Evolutionary conservation across 768 basidiomycete species (phyloP).

Genomic region (Holtermannia corniformis): DNA sequence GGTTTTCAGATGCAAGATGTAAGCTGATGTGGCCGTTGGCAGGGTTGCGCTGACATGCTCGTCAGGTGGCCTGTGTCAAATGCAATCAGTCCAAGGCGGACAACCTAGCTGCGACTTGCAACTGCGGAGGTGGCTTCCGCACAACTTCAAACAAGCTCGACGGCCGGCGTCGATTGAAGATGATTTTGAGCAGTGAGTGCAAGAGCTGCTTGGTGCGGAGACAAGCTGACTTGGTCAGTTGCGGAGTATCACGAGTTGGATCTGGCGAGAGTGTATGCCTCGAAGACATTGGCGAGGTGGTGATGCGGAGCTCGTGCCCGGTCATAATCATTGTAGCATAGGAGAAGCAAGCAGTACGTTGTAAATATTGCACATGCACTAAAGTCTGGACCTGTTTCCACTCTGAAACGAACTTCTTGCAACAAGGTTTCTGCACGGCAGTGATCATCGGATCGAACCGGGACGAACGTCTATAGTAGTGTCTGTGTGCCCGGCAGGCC

Average conservation of each 20-base stretch:
- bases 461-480: too few species aligned
- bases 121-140: constrained; percentile 77
- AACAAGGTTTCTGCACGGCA: too few species aligned
- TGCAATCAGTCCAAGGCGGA: constrained; percentile 87
- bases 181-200: constrained; percentile 54
- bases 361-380: too few species aligned
- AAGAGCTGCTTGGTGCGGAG: background rate
- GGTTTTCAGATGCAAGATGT: constrained; percentile 76
- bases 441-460: too few species aligned
- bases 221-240: constrained; percentile 10
- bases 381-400: too few species aligned
- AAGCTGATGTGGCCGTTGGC: constrained; percentile 13
- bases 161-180: constrained; percentile 59
- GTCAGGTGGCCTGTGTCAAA: constrained; percentile 61
- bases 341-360: too few species aligned
- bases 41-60: background rate
- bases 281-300: constrained; percentile 29
- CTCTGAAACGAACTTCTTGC: too few species aligned
- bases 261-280: constrained; percentile 36
- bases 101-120: constrained; percentile 72
- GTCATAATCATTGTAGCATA: too few species aligned
- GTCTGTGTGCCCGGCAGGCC: too few species aligned
- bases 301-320: too few species aligned
- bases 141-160: constrained; percentile 66
- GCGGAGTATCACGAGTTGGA: constrained; percentile 38